A percentile compares a stretch with the other conserved stretches of the same genome.
phyloP scores from a whole-genome alignment of 441 rosid genomes.

The Erodium texanum region DNA sequence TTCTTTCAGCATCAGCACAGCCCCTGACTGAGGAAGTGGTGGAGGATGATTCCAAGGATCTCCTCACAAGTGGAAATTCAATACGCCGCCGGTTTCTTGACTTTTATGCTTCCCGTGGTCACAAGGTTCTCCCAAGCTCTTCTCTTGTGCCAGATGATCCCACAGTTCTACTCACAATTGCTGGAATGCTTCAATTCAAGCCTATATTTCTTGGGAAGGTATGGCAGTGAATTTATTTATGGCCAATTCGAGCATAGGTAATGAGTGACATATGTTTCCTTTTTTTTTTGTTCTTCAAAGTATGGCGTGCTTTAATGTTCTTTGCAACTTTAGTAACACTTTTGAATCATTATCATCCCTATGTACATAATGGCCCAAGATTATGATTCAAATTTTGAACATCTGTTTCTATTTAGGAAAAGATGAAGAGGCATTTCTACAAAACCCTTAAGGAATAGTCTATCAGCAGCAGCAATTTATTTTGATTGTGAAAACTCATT shows the following conservation, averaged over 20 bases:
- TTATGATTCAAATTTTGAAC: not conserved
- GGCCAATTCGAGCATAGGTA: not conserved
- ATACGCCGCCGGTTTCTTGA: constrained; percentile 69
- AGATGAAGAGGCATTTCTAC: not conserved
- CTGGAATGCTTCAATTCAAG: constrained; percentile 97
- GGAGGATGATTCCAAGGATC: constrained; percentile 36
- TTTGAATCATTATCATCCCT: not conserved
- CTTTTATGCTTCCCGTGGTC: constrained; percentile 79
- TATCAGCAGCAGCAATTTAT: not conserved
- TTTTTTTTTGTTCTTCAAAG: not conserved
- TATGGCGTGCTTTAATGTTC: not conserved
- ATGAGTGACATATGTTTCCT: not conserved
- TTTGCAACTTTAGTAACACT: not conserved
- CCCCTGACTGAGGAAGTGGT: constrained; percentile 42
- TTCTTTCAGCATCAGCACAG: constrained; percentile 60
- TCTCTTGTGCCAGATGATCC: constrained; percentile 96
- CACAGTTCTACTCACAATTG: constrained; percentile 82
- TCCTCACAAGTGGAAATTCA: constrained; percentile 59
- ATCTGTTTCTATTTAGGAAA: not conserved
- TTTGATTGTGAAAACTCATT: not conserved
- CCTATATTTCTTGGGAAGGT: constrained; percentile 91
- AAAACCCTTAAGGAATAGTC: not conserved
- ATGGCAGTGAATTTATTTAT: constrained; percentile 7
- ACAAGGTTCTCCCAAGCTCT: constrained; percentile 77
- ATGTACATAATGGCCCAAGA: too few species aligned